Evolutionary conservation across 306 rosid genomes (phyloP), one percentile per base, ranked within the genome.

Genomic region (Carpinus fangiana): DNA sequence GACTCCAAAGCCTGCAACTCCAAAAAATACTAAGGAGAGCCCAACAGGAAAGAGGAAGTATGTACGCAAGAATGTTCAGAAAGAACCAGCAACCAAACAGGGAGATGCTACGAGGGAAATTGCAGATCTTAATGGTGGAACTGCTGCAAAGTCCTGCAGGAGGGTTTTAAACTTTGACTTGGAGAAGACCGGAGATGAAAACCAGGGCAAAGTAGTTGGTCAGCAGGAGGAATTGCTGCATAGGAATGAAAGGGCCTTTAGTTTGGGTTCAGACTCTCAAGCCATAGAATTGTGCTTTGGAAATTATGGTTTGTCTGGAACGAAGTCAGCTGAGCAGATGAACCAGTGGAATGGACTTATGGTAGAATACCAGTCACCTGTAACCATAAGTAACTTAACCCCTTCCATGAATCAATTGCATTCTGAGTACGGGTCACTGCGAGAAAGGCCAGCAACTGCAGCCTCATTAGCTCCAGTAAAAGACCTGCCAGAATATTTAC

Each of bases 11-110:
- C 76, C 85, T 59, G 83, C 81, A 79, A 80, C 81, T 74, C 80
- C 80, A 10, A 87, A 86, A 62, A 62, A 76, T 73, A 69, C 78
- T n/a, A 83, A 75, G 78, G 92, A 88, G 80, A 85, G 62, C 57
- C 78, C 75, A 5, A 75, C 83, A 50, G 88, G 66, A 82, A 95
- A 91, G 91, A 90, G 93, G 82, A 91, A 91, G 80, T 88, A 82
- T 52, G 85, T 76, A 48, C 78, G 89, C 13, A 87, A 59, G 72
- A 86, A 83, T 57, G 78, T 80, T 78, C 73, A 54, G 4, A 85
- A 89, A 78, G 85, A 80, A 74, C 78, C 83, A 59, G 80, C 83
- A 79, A 80, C 87, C 80, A 87, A 89, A 41, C 81, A 70, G 54
- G 82, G 46, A 48, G 86, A 90, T 72, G 48, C 75, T 57, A 57